These are phyloP conservation scores for Dendrocalamus sinicus DNA, from an alignment of 176 grass and related monocot species.

Conservation along the genomic window DNA sequence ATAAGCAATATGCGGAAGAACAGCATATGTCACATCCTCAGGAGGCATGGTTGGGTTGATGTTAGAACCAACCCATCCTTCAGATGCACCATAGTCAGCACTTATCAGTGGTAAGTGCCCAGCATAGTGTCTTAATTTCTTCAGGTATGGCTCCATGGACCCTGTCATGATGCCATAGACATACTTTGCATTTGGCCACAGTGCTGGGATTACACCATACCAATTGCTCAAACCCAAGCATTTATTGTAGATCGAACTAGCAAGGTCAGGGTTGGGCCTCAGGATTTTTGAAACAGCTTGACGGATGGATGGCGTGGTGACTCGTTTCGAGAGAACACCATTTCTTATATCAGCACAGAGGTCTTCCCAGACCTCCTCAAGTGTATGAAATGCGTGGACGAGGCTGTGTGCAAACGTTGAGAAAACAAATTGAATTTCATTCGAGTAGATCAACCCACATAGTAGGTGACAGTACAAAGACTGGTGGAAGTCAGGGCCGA, in stretches of 20 bases:
- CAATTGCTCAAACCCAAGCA: conserved; percentile 77
- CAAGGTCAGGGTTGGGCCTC: conserved; percentile 72
- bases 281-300: conserved; percentile 83
- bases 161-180: conserved; percentile 94
- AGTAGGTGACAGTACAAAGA: conserved; percentile 94
- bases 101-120: conserved; percentile 84
- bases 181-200: conserved; percentile 96
- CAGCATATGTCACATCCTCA: conserved; percentile 70
- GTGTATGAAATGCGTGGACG: conserved; percentile 79
- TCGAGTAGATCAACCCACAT: conserved; percentile 77
- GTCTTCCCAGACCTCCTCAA: conserved; percentile 86
- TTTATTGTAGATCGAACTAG: conserved; percentile 67
- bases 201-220: conserved; percentile 87
- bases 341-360: conserved; percentile 76
- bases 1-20: conserved; percentile 74
- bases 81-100: conserved; percentile 87
- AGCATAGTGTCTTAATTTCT: conserved; percentile 90
- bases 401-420: conserved; percentile 92
- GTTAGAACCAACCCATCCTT: conserved; percentile 97
- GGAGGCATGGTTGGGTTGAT: conserved; percentile 69
- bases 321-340: conserved; percentile 73
- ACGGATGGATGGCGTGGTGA: conserved; percentile 69
- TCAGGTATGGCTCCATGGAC: conserved; percentile 97
- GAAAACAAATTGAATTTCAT: conserved; percentile 74
- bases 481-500: conserved; percentile 78